Conservation (phyloP, 208 protist species). For the Wallacemonas sp. region DNA sequence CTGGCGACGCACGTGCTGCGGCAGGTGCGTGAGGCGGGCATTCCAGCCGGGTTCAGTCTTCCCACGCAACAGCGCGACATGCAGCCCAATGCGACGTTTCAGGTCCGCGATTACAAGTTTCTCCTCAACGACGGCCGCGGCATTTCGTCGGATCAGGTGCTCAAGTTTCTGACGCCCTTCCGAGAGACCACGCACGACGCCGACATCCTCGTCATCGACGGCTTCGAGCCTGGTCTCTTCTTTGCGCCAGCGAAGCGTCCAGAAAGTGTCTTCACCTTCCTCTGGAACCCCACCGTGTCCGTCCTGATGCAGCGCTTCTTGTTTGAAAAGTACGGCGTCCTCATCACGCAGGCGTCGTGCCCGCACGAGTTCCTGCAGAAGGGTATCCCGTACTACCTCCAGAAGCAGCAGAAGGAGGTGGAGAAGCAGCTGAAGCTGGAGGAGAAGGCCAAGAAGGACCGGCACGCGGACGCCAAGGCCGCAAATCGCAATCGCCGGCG, state of each 20-base stretch:
- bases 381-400: constrained; percentile 50
- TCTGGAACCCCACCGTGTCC: constrained; percentile 82
- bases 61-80: constrained; percentile 30
- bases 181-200: constrained; percentile 29
- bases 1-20: constrained; percentile 59
- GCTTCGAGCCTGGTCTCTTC: constrained; percentile 77
- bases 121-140: constrained; percentile 48
- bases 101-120: constrained; percentile 68
- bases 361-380: constrained; percentile 75
- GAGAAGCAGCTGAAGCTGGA: constrained; percentile 22
- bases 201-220: constrained; percentile 74
- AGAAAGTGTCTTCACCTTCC: constrained; percentile 68
- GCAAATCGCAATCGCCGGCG: constrained; percentile 26
- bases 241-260: constrained; percentile 79
- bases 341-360: constrained; percentile 82
- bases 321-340: constrained; percentile 71
- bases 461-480: background rate
- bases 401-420: constrained; percentile 46
- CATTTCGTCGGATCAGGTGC: constrained; percentile 64
- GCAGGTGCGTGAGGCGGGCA: constrained; percentile 49
- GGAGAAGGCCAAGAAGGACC: constrained; percentile 13
- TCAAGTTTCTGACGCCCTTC: constrained; percentile 55
- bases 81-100: constrained; percentile 79
- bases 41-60: constrained; percentile 60
- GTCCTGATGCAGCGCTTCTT: constrained; percentile 67